Base-by-base conservation (phyloP, 495 filamentous ascomycete genomes). In the Neurospora sp. region DNA sequence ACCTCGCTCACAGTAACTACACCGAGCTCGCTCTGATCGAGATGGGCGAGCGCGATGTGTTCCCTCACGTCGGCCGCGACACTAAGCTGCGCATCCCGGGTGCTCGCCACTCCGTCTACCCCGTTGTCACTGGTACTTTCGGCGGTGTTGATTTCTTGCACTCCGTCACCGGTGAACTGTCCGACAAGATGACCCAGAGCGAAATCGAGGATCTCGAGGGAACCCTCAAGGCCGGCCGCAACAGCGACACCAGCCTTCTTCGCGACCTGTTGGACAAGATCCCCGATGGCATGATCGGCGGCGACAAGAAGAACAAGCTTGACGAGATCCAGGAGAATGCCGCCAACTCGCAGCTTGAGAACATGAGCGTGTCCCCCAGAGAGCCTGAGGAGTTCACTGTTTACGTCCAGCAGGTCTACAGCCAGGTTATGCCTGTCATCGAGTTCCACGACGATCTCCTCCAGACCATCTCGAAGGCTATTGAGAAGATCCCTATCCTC, bases 1-100 rank as follows among this genome's bases (percentile, higher is more conserved):
- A 89, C 82, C 90, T 93, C 18, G 94, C 94, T 48, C 94, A 97
- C 80, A 96, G 93, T 72, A 97, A 97, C 83, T 97, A 96, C 79
- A 88, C 84, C 0, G 94, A 97, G 79, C 88, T 97, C 39, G 92
- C 91, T 54, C 85, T 97, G 41, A 93, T 94, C 75, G 93, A 97
- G 79, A 77, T 97, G 73, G 93, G 93, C 46, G 94, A 97, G 83
- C 82, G 81, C 3, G 87, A 89, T 70, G 82, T 96, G 48, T 97
- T 97, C 79, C 92, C 94, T 27, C 93, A 96, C 78, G 93, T 96
- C 72, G 94, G 94, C 39, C 86, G 91, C 69, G 78, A 85, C 72
- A 92, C 93, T 6, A 84, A 85, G 77, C 77, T 96, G 23, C 82
- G 87, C 38, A 82, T 97, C 27, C 83, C 83, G n/a, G 94, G 92